A percentile compares a stretch with the other conserved stretches of the same genome.
Conservation (phyloP, 2,329 filamentous ascomycete species). For the Claviceps lovelessii region DNA sequence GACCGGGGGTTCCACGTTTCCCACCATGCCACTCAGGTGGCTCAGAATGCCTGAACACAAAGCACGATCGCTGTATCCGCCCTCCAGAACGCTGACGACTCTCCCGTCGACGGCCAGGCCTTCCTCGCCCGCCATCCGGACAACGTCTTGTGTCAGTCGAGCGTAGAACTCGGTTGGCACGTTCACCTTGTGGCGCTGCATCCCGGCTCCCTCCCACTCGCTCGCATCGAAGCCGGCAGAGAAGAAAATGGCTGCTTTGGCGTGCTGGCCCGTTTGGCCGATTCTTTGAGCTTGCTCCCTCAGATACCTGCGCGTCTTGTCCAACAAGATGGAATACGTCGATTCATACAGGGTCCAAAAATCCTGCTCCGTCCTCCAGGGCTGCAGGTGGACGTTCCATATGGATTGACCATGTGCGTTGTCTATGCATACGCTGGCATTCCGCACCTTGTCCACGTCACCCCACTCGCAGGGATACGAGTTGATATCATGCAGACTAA, state of each 20-base stretch:
- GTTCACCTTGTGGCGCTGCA: slow-evolving; percentile 93
- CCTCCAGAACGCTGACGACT: slow-evolving; percentile 85
- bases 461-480: slow-evolving; percentile 92
- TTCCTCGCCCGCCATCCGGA: slow-evolving; percentile 67
- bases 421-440: slow-evolving; percentile 86
- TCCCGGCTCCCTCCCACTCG: slow-evolving; percentile 79
- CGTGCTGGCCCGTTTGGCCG: slow-evolving; percentile 40
- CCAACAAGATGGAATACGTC: slow-evolving; percentile 61
- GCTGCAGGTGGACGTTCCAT: slow-evolving; percentile 89
- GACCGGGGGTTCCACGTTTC: slow-evolving; percentile 29
- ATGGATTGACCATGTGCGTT: slow-evolving; percentile 86
- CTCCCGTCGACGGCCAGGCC: slow-evolving; percentile 66
- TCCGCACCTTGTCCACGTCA: slow-evolving; percentile 86
- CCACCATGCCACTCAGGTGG: slow-evolving; percentile 71
- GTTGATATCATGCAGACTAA: slow-evolving; percentile 95
- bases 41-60: slow-evolving; percentile 78
- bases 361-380: slow-evolving; percentile 68
- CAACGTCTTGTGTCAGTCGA: slow-evolving; percentile 71
- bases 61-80: slow-evolving; percentile 88
- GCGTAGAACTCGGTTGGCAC: slow-evolving; percentile 96
- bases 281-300: slow-evolving; percentile 55
- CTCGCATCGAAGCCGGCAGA: slow-evolving; percentile 96
- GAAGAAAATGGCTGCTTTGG: slow-evolving; percentile 81
- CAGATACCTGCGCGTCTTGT: slow-evolving; percentile 71
- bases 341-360: slow-evolving; percentile 83